A percentile compares a stretch with the other conserved stretches of the same genome.
Evolutionary conservation across 345 rosid species (phyloP).

Genomic region (Eucalyptus camaldulensis): DNA sequence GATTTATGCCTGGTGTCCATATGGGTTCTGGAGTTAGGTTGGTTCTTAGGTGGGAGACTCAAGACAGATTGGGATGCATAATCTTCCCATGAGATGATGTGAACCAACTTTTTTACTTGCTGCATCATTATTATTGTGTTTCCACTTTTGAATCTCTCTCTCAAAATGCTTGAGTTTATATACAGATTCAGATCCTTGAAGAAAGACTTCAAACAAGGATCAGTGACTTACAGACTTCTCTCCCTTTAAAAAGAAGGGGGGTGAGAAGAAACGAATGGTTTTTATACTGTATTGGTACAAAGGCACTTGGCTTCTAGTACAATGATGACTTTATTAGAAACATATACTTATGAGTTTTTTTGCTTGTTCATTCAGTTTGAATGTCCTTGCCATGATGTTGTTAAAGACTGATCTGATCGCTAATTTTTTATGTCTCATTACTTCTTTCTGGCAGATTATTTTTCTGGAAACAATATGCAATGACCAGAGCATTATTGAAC

Average conservation of each 20-base stretch:
- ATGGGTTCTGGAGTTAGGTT: background rate
- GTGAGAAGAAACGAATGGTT: background rate
- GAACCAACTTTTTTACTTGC: background rate
- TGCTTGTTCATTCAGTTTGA: background rate
- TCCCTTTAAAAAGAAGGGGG: background rate
- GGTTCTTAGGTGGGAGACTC: background rate
- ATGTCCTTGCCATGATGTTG: background rate
- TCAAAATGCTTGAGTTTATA: background rate
- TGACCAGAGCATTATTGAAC: constrained; percentile 84
- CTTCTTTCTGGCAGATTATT: constrained; percentile 51
- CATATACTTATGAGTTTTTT: background rate
- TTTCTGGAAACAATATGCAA: constrained; percentile 97
- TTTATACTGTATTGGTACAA: background rate
- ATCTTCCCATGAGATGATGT: background rate
- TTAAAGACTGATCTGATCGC: background rate
- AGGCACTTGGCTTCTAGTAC: background rate
- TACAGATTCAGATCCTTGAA: background rate
- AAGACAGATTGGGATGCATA: background rate
- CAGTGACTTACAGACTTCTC: background rate
- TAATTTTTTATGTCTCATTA: background rate
- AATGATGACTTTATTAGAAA: background rate
- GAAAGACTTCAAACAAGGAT: background rate
- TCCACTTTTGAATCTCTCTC: background rate
- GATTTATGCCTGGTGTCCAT: background rate
- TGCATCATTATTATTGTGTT: background rate